These are phyloP conservation scores for Fusarium cicatricum DNA, from an alignment of 2,329 filamentous ascomycete genomes.

Conservation along the genomic window DNA sequence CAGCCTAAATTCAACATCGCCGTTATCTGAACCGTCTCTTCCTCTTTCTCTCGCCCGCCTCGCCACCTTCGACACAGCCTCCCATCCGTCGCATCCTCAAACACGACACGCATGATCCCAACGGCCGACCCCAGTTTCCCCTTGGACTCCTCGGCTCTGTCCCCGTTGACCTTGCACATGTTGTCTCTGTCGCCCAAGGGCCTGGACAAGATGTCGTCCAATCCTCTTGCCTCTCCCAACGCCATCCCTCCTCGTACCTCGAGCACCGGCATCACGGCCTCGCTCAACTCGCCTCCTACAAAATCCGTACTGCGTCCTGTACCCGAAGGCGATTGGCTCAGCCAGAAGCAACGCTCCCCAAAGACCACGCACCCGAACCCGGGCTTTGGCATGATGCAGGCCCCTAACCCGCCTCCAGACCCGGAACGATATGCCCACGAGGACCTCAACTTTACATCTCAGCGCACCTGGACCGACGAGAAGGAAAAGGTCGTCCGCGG, in stretches of 20 bases:
- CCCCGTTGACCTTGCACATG: constrained; percentile 34
- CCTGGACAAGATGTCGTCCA: constrained; percentile 39
- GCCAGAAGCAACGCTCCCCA: constrained; percentile 46
- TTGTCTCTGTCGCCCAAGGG: constrained; percentile 36
- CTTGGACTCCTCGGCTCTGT: constrained; percentile 25
- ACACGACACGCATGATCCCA: constrained; percentile 35
- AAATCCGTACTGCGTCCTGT: constrained; percentile 58
- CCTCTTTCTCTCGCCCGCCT: not conserved
- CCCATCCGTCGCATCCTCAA: constrained; percentile 19
- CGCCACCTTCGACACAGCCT: constrained; percentile 3
- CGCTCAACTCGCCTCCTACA: constrained; percentile 44
- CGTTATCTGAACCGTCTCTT: not conserved
- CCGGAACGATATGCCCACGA: constrained; percentile 62
- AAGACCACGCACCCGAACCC: constrained; percentile 15
- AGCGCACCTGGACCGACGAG: constrained; percentile 70
- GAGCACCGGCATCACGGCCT: constrained; percentile 47
- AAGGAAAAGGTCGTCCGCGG: constrained; percentile 82
- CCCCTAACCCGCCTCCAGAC: constrained; percentile 54
- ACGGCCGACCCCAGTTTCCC: constrained; percentile 31
- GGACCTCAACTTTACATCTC: constrained; percentile 61
- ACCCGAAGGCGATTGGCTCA: constrained; percentile 69
- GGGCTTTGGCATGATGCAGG: constrained; percentile 44
- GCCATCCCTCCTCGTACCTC: constrained; percentile 78
- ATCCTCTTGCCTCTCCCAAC: constrained; percentile 59
- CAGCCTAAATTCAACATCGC: not conserved